These are phyloP conservation scores for Wickerhamomyces mucosus DNA, from an alignment of 805 yeast genomes.

Conservation along the genomic window DNA sequence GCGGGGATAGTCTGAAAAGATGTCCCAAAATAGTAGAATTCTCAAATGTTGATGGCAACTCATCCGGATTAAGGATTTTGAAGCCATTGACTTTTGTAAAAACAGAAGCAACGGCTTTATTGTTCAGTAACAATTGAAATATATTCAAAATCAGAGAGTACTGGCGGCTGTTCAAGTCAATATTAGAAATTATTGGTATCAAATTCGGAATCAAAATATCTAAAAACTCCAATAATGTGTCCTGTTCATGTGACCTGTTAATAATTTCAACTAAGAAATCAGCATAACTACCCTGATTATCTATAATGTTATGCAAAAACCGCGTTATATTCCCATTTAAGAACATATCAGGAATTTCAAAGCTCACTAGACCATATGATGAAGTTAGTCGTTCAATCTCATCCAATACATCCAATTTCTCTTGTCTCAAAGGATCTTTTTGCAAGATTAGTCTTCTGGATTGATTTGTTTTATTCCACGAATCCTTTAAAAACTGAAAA, in stretches of 20 bases:
- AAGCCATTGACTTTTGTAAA: constrained; percentile 52
- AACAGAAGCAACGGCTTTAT: constrained; percentile 51
- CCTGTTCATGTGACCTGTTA: constrained; percentile 56
- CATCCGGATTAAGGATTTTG: constrained; percentile 30
- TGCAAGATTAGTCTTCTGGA: constrained; percentile 33
- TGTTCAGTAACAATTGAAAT: constrained; percentile 46
- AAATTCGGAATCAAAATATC: constrained; percentile 35
- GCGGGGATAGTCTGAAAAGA: constrained; percentile 64
- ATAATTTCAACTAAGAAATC: constrained; percentile 51
- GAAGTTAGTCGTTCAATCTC: constrained; percentile 40
- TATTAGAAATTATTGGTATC: constrained; percentile 23
- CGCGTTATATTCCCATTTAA: constrained; percentile 21
- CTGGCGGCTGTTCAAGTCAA: constrained; percentile 40
- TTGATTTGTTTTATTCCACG: constrained; percentile 33
- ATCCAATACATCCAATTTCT: constrained; percentile 32
- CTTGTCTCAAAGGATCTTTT: constrained; percentile 29
- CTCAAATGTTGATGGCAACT: constrained; percentile 46
- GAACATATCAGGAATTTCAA: constrained; percentile 53
- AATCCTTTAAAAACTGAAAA: constrained; percentile 35
- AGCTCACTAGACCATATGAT: constrained; percentile 58
- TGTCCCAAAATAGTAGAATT: constrained; percentile 66
- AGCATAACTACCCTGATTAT: constrained; percentile 20
- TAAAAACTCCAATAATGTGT: constrained; percentile 49
- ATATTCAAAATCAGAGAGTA: constrained; percentile 46
- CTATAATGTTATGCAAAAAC: constrained; percentile 22